Base-by-base conservation (phyloP, 148 eudicot genomes). In the Fagopyrum homotropicum region DNA sequence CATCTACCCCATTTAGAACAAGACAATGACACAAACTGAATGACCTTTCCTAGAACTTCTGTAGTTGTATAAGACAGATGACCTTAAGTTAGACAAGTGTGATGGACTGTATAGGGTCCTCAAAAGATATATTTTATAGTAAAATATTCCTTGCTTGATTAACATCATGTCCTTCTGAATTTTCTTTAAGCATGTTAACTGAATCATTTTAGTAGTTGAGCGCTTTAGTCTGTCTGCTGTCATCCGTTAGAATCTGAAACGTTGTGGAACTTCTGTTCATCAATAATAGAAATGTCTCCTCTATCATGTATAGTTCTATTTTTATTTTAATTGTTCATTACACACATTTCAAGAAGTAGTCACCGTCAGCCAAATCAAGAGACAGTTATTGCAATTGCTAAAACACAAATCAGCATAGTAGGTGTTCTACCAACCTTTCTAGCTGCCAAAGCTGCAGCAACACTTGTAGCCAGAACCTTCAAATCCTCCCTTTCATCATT, bases 401-500 rank as follows among this genome's bases (percentile, higher is more conserved):
- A 9, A 47, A 26, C 44, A 26, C 14, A 60, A 46, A 22, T 9
- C 44, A 75, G 45, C 45, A 35, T 30, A 11, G 71, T 40, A 66
- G 19, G 6, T 22, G 14, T 43, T 43, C 68, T 78, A 95, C 40
- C 40, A 35, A 35, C 99, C 98, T 95, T 95, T 77, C 97, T 81
- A 56, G 99, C 84, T 79, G 99, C 98, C 84, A 95, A 89, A n/a
- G 99, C 99, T 72, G 99, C 99, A 46, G 90, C 96, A 79, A 95
- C 99, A 82, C 99, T 87, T 35, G 98, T 95, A 26, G 99, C 99
- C 82, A 95, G 83, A 71, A 95, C 99, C 85, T 95, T 95, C 70
- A 95, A 85, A 85, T 95, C 99, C 81, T 95, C 98, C 76, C 99
- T 92, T 78, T 95, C 98, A 76, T 95, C 99, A 78, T 90, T 78